Base-by-base conservation (phyloP, 768 basidiomycete species). In the Lactarius psammicola region DNA sequence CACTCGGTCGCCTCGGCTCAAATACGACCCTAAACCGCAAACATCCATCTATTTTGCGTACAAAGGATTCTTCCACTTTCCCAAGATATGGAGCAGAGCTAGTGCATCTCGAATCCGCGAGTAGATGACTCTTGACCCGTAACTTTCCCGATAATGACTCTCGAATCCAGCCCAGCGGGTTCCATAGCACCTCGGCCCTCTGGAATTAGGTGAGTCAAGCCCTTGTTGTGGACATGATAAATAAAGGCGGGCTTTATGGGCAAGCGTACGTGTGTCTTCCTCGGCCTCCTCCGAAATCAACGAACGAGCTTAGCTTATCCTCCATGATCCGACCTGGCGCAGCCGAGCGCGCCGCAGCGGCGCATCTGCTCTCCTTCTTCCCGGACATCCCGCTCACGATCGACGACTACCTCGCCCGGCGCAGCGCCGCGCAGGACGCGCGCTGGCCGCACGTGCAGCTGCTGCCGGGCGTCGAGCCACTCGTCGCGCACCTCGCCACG, bases 201-300 rank as follows among this genome's bases (percentile, higher is more conserved):
- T 8, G 46, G 4, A 49, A 49, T 13, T 13, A 13, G 23, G 46
- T 2, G 10, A 1, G 10, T 49, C 23, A 49, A 23, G 2, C 17
- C 40, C 5, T 18, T 42, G 3, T 42, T 7, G 38, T 38, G 38
- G 88, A 90, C 89, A 3, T 93, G 91, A 90, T 87, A 90, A 63
- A 91, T 94, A 63, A 93, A 94, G 73, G 87, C 89, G 23, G 89
- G 88, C 0, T 84, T 89, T 64, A 94, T 94, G 92, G 92, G 92
- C 63, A 91, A 89, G 80, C 84, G 92, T 91, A 56, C 61, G 80
- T 74, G 54, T 30, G 56, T 34, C 28, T 55, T 30, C 49, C 30
- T 26, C 20, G 31, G 40, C n/a, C 54, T 28, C 61, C 2, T 54
- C 31, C 20, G 15, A 51, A 26, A 38, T 15, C 30, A 58, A 9